Evolutionary conservation across 2,329 filamentous ascomycete species (phyloP), one percentile per base, ranked within the genome.

Genomic region (Pseudocercospora cruenta): DNA sequence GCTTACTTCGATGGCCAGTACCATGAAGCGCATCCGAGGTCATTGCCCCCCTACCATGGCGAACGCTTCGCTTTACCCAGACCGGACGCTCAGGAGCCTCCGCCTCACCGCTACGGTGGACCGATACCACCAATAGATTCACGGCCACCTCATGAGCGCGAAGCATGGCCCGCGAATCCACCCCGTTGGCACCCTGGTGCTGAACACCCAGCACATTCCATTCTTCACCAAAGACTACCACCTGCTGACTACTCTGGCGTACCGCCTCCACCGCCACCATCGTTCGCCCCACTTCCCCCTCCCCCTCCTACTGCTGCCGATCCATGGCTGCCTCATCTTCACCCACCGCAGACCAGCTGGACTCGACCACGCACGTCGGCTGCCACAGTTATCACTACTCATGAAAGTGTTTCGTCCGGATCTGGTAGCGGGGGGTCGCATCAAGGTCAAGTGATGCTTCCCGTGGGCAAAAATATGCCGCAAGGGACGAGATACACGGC

Each of bases 401-500:
- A 67, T 24, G 72, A 66, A 49, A 76, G 71, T 60, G 66, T 75
- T 77, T 45, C 74, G 77, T 36, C 78, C 78, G 43, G 82, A 80
- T 54, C 85, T 81, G 84, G 55, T 54, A 33, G 65, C 59, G 54
- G 65, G 64, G 79, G 82, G 66, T 70, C 63, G 71, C 74, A 53
- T 72, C 72, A 19, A 21, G 59, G 73, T 74, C 59, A 64, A 19
- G 14, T 8, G 63, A 51, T 65, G 62, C 28, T 57, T 59, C 26
- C 55, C 8, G 31, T 16, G 16, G 31, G 33, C 3, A 58, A 39
- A 24, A 31, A 58, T 28, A 12, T 19, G 33, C 31, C 55, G 19
- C n/a, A 19, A 19, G n/a, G n/a, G 7, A 22, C 72, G 55, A 64
- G 72, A 62, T 64, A 54, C 65, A 60, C 89, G 1, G 92, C 97